Percentiles rank a stretch among this genome's conserved stretches.
These are phyloP conservation scores for Coniophora puteana DNA, from an alignment of 1,284 basidiomycete species.

Conservation along the genomic window DNA sequence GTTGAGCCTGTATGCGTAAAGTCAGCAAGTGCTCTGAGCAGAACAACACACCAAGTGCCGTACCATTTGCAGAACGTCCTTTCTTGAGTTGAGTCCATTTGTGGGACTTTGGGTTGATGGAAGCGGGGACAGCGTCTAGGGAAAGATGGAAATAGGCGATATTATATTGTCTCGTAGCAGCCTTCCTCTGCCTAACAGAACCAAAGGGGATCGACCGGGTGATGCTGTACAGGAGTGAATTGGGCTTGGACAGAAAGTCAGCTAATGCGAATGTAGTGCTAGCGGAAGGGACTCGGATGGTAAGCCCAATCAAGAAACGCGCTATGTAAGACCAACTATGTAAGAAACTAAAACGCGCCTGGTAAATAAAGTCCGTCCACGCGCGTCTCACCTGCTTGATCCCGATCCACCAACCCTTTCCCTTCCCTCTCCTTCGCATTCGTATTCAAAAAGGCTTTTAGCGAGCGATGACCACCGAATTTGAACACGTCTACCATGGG, in stretches of 20 bases:
- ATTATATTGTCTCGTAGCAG: neutral
- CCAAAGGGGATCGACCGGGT: neutral
- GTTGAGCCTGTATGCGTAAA: conserved; percentile 68
- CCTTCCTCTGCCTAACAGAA: neutral
- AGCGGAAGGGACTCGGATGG: neutral
- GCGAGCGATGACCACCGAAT: conserved; percentile 66
- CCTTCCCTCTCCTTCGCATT: conserved; percentile 1
- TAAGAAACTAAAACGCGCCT: conserved; percentile 1
- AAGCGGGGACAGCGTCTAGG: neutral
- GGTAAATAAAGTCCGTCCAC: neutral
- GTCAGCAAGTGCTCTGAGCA: neutral
- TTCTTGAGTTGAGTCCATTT: conserved; percentile 31
- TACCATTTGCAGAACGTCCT: conserved; percentile 89
- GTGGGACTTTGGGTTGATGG: neutral
- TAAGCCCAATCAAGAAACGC: neutral
- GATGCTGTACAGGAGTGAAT: neutral
- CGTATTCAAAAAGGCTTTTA: conserved; percentile 13
- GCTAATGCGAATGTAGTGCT: neutral
- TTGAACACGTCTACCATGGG: conserved; percentile 81
- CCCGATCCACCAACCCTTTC: conserved; percentile 15
- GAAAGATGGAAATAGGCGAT: conserved; percentile 2
- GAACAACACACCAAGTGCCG: neutral
- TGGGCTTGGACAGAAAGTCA: neutral
- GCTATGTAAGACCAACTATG: neutral
- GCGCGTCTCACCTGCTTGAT: conserved; percentile 11